Base-by-base conservation (phyloP, 768 basidiomycete species). In the Lactarius trivialis region DNA sequence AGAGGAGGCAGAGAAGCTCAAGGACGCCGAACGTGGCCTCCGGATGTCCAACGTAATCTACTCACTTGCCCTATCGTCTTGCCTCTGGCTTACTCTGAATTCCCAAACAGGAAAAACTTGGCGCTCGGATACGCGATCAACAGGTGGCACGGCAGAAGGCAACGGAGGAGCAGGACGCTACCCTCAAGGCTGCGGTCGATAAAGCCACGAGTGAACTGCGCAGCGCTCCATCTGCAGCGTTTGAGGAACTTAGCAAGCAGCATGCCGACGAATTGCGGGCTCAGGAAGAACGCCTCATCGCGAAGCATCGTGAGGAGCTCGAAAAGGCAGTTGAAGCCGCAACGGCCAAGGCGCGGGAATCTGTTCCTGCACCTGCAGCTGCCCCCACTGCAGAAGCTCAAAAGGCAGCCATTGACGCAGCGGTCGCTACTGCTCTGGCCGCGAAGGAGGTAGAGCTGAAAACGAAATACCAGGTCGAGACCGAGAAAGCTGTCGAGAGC, bases 401-500 rank as follows among this genome's bases (percentile, higher is more conserved):
- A 11, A 75, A 82, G 57, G 79, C 80, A 30, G 79, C 81, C 28
- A 73, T 86, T 41, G 77, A 76, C 1, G 75, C 76, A 12, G 82
- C 81, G 4, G 73, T 84, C 50, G 74, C 73, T 1, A 79, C 76
- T n/a, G 81, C 81, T 11, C 71, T 84, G 49, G 73, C 73, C 0
- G 79, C 81, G 48, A 77, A 81, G 61, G 77, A 84, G 55, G 76
- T 78, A 65, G 74, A 78, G 26, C 62, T 79, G 4, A 75, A 81
- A 70, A 73, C 76, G 12, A 76, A 74, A 43, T 82, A 82, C 26
- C 75, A 77, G 7, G 77, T 81, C 26, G 86, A 87, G 56, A 81
- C 89, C 36, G 77, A 77, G 3, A 76, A 81, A 7, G 89, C 89
- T 1, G 78, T 86, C 7, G 89, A 91, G 55, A 76, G 82, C 3